Evolutionary conservation across 2,329 filamentous ascomycete genomes (phyloP).

Genomic region (Pyrenophora tritici-repentis): DNA sequence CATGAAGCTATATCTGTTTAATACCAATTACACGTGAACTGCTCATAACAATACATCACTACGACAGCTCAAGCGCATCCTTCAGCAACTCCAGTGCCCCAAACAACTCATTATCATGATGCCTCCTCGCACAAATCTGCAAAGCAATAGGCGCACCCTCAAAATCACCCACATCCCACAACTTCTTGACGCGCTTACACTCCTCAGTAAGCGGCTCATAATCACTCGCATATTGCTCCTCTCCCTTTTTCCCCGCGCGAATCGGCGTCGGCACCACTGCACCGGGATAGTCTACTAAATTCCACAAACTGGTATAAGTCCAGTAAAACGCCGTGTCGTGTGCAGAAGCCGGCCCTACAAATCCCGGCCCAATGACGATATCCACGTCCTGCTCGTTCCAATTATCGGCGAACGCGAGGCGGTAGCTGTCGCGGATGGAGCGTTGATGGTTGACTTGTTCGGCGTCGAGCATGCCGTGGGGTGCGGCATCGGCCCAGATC

Average conservation of each 20-base stretch:
- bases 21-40: no score
- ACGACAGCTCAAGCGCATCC: conserved; percentile 21
- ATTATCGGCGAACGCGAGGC: conserved; percentile 15
- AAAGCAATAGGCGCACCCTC: conserved; percentile 29
- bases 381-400: conserved; percentile 31
- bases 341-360: conserved; percentile 25
- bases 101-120: conserved; percentile 30
- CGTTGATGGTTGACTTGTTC: conserved; percentile 17
- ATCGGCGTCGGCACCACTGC: conserved; percentile 28
- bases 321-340: conserved; percentile 31
- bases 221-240: conserved; percentile 21
- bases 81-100: conserved; percentile 24
- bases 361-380: conserved; percentile 26
- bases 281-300: conserved; percentile 29
- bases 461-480: conserved; percentile 14
- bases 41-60: not conserved
- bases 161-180: conserved; percentile 25
- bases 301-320: conserved; percentile 28
- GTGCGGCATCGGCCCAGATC: conserved; percentile 12
- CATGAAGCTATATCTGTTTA: no score
- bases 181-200: conserved; percentile 23
- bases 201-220: conserved; percentile 24
- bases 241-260: not conserved
- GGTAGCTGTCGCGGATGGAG: conserved; percentile 18
- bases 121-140: conserved; percentile 27